These are phyloP conservation scores for Cyberlindnera mrakii DNA, from an alignment of 805 yeast genomes.

Conservation along the genomic window DNA sequence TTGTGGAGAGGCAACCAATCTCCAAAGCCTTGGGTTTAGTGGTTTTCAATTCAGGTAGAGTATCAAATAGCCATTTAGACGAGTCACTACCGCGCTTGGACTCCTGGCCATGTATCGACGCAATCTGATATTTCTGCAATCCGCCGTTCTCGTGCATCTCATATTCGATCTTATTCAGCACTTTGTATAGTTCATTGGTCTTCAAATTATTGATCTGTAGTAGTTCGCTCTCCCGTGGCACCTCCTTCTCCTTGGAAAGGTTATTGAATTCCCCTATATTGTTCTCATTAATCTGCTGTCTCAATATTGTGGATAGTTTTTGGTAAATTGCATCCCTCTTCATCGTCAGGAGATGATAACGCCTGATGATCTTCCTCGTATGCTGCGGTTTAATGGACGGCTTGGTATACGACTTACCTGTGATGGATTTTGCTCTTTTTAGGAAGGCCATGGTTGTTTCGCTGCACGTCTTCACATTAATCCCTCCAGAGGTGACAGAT, in stretches of 20 bases:
- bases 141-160: conserved; percentile 72
- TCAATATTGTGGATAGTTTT: conserved; percentile 23
- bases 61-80: conserved; percentile 69
- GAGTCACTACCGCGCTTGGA: conserved; percentile 85
- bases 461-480: not conserved
- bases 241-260: not conserved
- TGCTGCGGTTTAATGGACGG: conserved; percentile 61
- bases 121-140: conserved; percentile 69
- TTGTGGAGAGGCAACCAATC: conserved; percentile 72
- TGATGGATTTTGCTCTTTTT: conserved; percentile 19
- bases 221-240: conserved; percentile 16
- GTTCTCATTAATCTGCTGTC: conserved; percentile 17
- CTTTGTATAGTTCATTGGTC: conserved; percentile 17
- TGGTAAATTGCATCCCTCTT: conserved; percentile 37
- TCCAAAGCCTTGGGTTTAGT: conserved; percentile 51
- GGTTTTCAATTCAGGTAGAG: conserved; percentile 42
- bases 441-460: conserved; percentile 9
- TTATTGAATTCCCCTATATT: conserved; percentile 17
- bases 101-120: conserved; percentile 82
- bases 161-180: conserved; percentile 50
- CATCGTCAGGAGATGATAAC: conserved; percentile 69
- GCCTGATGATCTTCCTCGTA: conserved; percentile 70
- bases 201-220: conserved; percentile 9
- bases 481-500: not conserved
- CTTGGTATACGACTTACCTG: conserved; percentile 25